Conservation (phyloP, 2,329 filamentous ascomycete genomes). For the Cercospora zeae-maydis region DNA sequence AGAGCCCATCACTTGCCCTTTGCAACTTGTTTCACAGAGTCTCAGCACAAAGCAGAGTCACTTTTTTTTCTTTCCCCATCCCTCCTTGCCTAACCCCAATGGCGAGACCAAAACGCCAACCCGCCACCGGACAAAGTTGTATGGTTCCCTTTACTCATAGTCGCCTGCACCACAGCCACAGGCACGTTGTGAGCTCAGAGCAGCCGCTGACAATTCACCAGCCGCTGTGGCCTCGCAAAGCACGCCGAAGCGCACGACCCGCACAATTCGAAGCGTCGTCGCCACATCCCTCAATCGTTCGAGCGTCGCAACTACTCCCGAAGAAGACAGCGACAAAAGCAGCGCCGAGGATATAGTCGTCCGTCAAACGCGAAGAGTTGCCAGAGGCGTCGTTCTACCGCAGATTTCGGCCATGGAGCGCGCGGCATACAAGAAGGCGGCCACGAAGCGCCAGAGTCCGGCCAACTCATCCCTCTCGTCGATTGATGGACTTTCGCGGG, state of each 20-base stretch:
- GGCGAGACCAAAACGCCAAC: slow-evolving; percentile 3
- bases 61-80: background rate
- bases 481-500: slow-evolving; percentile 32
- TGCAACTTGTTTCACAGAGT: background rate
- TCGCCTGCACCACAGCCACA: background rate
- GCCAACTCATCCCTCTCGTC: slow-evolving; percentile 26
- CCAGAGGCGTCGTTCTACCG: slow-evolving; percentile 20
- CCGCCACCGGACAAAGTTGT: slow-evolving; percentile 5
- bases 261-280: background rate
- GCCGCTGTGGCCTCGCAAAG: background rate
- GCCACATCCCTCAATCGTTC: slow-evolving; percentile 1
- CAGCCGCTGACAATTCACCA: background rate
- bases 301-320: background rate
- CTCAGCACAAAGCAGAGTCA: background rate
- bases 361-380: slow-evolving; percentile 11
- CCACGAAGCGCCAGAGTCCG: slow-evolving; percentile 20
- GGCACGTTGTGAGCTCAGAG: background rate
- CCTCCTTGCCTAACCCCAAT: background rate
- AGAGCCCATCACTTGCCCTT: background rate
- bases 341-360: background rate
- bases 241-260: background rate
- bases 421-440: slow-evolving; percentile 20
- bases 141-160: background rate
- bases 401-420: slow-evolving; percentile 21
- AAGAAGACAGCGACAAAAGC: background rate